Base-by-base conservation (phyloP, 139 green algal species). In the Coccomyxa sp. region DNA sequence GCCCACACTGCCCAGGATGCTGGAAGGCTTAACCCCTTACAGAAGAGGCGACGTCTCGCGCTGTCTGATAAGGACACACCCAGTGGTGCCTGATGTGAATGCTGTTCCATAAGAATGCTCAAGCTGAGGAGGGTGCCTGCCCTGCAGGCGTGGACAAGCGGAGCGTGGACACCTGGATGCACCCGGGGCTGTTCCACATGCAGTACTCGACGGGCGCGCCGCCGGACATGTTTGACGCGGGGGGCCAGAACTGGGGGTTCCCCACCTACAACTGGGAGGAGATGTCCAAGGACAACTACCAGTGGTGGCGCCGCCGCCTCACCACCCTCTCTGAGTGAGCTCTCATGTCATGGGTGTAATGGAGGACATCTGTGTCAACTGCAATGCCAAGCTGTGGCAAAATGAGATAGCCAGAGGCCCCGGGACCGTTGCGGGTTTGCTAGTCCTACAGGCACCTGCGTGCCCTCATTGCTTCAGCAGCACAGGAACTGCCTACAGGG, bases 211-310 rank as follows among this genome's bases (percentile, higher is more conserved):
- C 95, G 54, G 96, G 96, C 68, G 93, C 94, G 7, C 95, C 95
- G 4, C 95, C 95, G 8, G 95, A 98, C 82, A 87, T 88, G 41
- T 98, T 98, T 77, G 91, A 95, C 76, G 73, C 89, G 69, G 90
- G 92, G 29, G 95, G 95, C 37, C 92, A 96, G 87, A 97, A 97
- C 85, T 98, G 95, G 95, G 95, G 95, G 75, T 99, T 99, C 88
- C 96, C 96, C 71, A 98, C 95, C 18, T 99, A 99, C 87, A 91
- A 97, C 79, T 99, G 96, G 96, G 92, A 97, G 79, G 91, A 92
- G 50, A 99, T 98, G 96, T 83, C 83, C 7, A 88, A 92, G 34
- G 93, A 98, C 79, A 88, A 90, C 50, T 98, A 95, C 83, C 16
- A 36, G 35, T 99, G 95, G 94, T 98, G 95, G 95, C 83, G 86